Base-by-base conservation (phyloP, 768 basidiomycete species). In the Gymnopilus dilepis region DNA sequence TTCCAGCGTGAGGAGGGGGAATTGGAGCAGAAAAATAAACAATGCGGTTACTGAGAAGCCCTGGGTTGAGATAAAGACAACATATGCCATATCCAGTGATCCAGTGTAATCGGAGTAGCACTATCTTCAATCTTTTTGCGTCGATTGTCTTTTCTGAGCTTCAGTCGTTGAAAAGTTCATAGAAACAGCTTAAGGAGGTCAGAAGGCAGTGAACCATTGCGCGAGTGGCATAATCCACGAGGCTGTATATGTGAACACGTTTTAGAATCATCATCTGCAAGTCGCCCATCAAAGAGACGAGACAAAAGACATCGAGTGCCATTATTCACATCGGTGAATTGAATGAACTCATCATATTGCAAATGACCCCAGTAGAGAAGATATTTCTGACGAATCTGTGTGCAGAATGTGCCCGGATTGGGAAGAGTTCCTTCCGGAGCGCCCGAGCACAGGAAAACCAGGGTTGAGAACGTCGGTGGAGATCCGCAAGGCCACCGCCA, bases 351-450 rank as follows among this genome's bases (percentile, higher is more conserved):
- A 13, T 31, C 17, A 30, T 7, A n/a, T n/a, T 48, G 26, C 47
- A 48, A 17, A 48, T 45, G 43, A 48, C 26, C 28, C 9, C 47
- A 28, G 12, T 6, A n/a, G 28, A 19, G 47, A 31, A 28, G 13
- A 48, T 48, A 48, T 48, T 28, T 48, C 47, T 48, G 43, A 13
- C 43, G n/a, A n/a, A 15, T 48, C n/a, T 31, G 47, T 50, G 47
- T 28, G 28, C 17, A 26, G 43, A 26, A 13, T 24, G 22, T 26
- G 19, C 4, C 43, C 17, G 43, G 11, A 50, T 50, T 31, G 28
- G 47, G 47, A 31, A 31, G 5, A 50, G 47, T 30, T 30, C 13
- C 28, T 30, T 50, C 30, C 30, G 47, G 47, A 50, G 47, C 47
- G 47, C 47, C 47, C 28, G 30, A 31, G 47, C 13, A 15, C 15